Percentiles rank a stretch among this genome's conserved stretches.
phyloP scores from a whole-genome alignment of 108 stramenopile species.

The Nannochloropsis granulata region DNA sequence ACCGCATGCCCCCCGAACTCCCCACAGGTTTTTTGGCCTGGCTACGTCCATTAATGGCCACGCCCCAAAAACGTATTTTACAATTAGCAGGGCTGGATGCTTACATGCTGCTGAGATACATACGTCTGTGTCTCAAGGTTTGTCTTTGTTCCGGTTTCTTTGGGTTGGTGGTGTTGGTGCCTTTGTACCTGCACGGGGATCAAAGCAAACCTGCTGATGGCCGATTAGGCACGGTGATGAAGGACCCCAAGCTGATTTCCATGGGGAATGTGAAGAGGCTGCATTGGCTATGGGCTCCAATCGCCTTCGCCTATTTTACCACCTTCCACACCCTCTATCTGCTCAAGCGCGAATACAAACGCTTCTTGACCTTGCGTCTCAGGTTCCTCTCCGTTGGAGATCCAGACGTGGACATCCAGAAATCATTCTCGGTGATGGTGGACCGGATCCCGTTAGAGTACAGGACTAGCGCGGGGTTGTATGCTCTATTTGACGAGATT shows the following conservation, averaged over 20 bases:
- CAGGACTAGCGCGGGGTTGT: background rate
- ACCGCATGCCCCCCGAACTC: constrained; percentile 1
- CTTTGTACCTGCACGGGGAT: background rate
- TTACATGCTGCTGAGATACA: constrained; percentile 13
- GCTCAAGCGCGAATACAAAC: constrained; percentile 2
- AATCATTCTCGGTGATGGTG: constrained; percentile 8
- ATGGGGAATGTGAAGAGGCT: background rate
- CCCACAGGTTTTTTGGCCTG: background rate
- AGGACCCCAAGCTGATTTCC: background rate
- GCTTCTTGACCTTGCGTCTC: background rate
- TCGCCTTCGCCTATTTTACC: background rate
- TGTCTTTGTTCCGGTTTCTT: constrained; percentile 1
- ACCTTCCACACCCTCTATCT: background rate
- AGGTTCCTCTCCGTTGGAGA: background rate
- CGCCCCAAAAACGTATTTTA: background rate
- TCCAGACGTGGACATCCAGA: background rate
- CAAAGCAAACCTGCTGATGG: background rate
- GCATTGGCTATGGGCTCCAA: constrained; percentile 2
- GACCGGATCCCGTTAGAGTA: background rate
- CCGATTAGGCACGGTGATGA: background rate
- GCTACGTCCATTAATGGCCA: background rate
- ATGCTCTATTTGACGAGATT: constrained; percentile 1
- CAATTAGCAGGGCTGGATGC: constrained; percentile 12
- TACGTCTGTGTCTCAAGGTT: background rate
- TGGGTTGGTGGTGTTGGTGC: constrained; percentile 2